phyloP scores from a whole-genome alignment of 495 filamentous ascomycete species.

The Talaromyces adpressus region DNA sequence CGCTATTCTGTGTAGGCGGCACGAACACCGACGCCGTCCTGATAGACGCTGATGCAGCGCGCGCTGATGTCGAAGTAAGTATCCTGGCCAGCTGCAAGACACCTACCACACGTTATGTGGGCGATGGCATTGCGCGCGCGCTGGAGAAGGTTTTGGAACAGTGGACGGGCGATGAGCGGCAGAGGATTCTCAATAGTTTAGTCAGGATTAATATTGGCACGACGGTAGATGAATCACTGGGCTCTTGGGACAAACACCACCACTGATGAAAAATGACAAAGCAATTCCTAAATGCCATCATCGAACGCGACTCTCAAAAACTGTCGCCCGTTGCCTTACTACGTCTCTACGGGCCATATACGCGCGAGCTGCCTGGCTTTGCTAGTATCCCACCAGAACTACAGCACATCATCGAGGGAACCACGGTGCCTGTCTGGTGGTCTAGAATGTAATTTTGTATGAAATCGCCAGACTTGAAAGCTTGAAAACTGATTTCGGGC shows the following conservation, averaged over 20 bases:
- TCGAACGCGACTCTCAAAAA: constrained; percentile 36
- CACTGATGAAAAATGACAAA: neutral
- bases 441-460: neutral
- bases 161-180: constrained; percentile 19
- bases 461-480: no score
- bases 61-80: neutral
- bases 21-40: constrained; percentile 58
- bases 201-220: constrained; percentile 54
- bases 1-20: constrained; percentile 16
- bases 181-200: constrained; percentile 27
- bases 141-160: constrained; percentile 38
- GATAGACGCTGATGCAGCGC: constrained; percentile 39
- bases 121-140: constrained; percentile 44
- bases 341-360: constrained; percentile 24
- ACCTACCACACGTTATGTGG: constrained; percentile 52
- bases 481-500: constrained; percentile 6
- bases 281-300: constrained; percentile 53
- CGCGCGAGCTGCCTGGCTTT: constrained; percentile 36
- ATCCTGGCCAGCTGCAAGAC: constrained; percentile 50
- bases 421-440: constrained; percentile 14
- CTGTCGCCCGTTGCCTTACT: constrained; percentile 39
- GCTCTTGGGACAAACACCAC: no score
- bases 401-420: constrained; percentile 20
- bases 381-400: constrained; percentile 32
- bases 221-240: constrained; percentile 26